phyloP scores from a whole-genome alignment of 768 basidiomycete species.

The Podaxis sp. region DNA sequence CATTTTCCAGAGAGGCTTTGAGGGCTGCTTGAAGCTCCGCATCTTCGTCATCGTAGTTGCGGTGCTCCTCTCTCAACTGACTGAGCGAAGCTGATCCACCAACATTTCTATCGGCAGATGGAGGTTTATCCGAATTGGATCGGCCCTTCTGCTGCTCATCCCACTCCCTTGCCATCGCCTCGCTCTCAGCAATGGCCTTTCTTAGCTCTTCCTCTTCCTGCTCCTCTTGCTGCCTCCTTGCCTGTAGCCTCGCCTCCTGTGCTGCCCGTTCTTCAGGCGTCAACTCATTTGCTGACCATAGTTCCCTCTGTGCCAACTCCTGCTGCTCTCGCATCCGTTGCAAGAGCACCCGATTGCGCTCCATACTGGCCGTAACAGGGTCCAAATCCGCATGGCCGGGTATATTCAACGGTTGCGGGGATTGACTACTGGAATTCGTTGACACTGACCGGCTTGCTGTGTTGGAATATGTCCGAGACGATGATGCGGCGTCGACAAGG shows the following conservation, averaged over 20 bases:
- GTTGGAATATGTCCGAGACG: conserved; percentile 10
- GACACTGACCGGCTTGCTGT: conserved; percentile 14
- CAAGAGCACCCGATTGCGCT: conserved; percentile 57
- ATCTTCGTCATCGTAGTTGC: conserved; percentile 86
- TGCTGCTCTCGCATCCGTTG: conserved; percentile 67
- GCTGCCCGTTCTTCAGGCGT: conserved; percentile 31
- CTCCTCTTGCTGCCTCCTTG: conserved; percentile 34
- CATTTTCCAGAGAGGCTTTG: conserved; percentile 71
- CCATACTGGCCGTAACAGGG: conserved; percentile 67
- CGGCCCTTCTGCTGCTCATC: background rate
- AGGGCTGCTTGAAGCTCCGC: conserved; percentile 85
- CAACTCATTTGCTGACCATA: conserved; percentile 41
- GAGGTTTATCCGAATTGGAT: background rate
- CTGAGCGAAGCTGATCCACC: background rate
- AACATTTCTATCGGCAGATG: background rate
- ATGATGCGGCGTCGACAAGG: conserved; percentile 10
- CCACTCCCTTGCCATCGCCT: conserved; percentile 37
- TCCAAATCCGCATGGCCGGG: conserved; percentile 40
- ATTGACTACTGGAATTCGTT: conserved; percentile 17
- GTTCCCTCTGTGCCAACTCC: conserved; percentile 62
- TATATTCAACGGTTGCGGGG: conserved; percentile 2
- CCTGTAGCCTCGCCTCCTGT: conserved; percentile 32
- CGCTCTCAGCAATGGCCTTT: conserved; percentile 62
- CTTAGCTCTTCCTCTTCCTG: conserved; percentile 61
- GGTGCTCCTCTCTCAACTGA: conserved; percentile 19